A percentile compares a stretch with the other conserved stretches of the same genome.
Evolutionary conservation across 495 filamentous ascomycete species (phyloP).

Genomic region (Trichoderma asperelloides): DNA sequence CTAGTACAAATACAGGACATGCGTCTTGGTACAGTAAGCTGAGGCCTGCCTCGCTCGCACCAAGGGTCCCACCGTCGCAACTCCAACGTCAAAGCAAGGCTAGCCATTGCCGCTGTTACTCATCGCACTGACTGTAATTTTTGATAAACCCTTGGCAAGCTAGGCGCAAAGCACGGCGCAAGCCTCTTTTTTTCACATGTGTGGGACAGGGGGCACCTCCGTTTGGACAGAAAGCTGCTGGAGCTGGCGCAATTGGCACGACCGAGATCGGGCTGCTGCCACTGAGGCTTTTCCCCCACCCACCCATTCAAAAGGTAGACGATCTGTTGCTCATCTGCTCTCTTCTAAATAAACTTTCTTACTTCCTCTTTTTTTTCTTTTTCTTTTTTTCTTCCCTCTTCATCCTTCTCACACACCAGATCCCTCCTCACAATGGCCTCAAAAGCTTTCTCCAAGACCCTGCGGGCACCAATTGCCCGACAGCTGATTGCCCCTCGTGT

Average conservation of each 20-base stretch:
- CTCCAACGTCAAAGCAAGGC: not conserved
- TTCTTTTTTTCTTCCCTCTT: slow-evolving; percentile 16
- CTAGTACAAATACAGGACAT: not conserved
- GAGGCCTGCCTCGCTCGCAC: not conserved
- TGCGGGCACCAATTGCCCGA: slow-evolving; percentile 64
- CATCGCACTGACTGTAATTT: slow-evolving; percentile 6
- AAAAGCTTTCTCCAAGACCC: slow-evolving; percentile 69
- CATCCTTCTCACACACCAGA: slow-evolving; percentile 15
- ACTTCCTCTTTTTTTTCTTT: slow-evolving; percentile 15
- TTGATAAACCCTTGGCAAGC: not conserved
- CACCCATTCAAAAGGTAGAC: slow-evolving; percentile 1
- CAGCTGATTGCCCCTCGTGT: slow-evolving; percentile 58
- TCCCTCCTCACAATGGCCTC: slow-evolving; percentile 61
- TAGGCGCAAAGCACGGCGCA: not conserved
- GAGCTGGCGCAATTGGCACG: not conserved
- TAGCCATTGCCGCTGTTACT: not conserved
- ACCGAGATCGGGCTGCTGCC: not conserved
- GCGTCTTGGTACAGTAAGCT: not conserved
- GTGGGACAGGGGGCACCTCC: not conserved
- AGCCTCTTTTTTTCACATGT: not conserved
- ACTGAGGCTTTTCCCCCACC: slow-evolving; percentile 10
- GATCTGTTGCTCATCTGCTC: slow-evolving; percentile 2
- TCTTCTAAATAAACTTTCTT: slow-evolving; percentile 11
- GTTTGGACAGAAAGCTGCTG: not conserved
- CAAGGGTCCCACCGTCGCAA: not conserved